Evolutionary conservation across 345 rosid species (phyloP).

Genomic region (Pseudoturritis turrita): DNA sequence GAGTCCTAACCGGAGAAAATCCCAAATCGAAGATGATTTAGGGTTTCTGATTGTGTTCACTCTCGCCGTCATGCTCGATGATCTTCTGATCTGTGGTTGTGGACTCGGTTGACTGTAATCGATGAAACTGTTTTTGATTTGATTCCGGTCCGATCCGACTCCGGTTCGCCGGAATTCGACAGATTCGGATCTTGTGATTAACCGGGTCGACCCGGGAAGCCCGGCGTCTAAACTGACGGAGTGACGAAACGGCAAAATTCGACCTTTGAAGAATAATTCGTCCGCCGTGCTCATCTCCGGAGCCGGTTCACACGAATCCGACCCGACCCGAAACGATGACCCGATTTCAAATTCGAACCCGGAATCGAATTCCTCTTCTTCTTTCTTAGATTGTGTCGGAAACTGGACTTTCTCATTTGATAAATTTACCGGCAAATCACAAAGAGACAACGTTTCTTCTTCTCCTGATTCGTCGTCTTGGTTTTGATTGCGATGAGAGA

Average conservation of each 20-base stretch:
- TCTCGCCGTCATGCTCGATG: constrained; percentile 34
- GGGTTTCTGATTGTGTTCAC: constrained; percentile 29
- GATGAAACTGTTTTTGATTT: constrained; percentile 42
- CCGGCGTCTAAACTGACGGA: constrained; percentile 55
- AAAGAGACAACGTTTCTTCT: constrained; percentile 66
- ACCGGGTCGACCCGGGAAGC: constrained; percentile 4
- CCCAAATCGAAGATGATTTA: constrained; percentile 61
- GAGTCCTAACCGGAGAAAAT: constrained; percentile 55
- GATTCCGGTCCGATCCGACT: constrained; percentile 33
- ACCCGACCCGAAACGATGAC: constrained; percentile 34
- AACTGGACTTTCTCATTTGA: not conserved
- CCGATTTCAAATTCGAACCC: constrained; percentile 43
- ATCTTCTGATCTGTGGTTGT: constrained; percentile 56
- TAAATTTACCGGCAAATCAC: constrained; percentile 56
- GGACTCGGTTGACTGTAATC: constrained; percentile 62
- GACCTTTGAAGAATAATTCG: constrained; percentile 69
- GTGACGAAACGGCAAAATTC: constrained; percentile 58
- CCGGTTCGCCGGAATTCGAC: constrained; percentile 35
- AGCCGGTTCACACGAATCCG: constrained; percentile 38
- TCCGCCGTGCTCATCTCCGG: constrained; percentile 69
- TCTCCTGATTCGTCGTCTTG: constrained; percentile 19
- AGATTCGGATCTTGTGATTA: constrained; percentile 52
- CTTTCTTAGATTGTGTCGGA: constrained; percentile 6
- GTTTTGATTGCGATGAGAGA: constrained; percentile 9
- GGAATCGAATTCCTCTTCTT: constrained; percentile 45